Conservation (phyloP, 306 rosid species). For the Acmispon strigosus region DNA sequence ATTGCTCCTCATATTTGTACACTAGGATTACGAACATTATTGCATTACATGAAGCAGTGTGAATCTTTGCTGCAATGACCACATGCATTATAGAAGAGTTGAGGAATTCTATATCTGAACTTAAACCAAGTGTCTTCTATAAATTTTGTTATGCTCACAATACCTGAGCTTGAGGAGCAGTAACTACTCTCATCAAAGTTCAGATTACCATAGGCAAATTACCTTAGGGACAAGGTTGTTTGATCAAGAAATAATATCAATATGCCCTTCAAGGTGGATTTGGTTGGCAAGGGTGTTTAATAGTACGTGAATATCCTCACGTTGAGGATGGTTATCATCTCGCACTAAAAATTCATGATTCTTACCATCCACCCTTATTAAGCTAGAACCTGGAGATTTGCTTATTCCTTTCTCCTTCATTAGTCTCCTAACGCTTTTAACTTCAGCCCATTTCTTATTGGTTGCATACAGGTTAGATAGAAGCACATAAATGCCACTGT, state of each 20-base stretch:
- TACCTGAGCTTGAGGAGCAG: not conserved
- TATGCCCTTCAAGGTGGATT: constrained; percentile 37
- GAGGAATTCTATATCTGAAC: not conserved
- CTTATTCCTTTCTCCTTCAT: constrained; percentile 69
- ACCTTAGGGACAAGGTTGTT: not conserved
- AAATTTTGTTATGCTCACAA: not conserved
- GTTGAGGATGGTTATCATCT: constrained; percentile 49
- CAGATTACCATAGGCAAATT: not conserved
- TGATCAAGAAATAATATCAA: constrained; percentile 23
- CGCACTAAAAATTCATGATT: constrained; percentile 60
- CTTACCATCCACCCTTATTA: constrained; percentile 56
- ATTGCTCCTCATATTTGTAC: not conserved
- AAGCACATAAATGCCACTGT: constrained; percentile 74
- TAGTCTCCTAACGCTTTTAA: constrained; percentile 53
- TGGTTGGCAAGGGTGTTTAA: constrained; percentile 44
- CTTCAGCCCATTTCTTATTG: constrained; percentile 65
- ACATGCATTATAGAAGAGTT: not conserved
- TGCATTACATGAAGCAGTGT: not conserved
- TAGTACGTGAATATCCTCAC: constrained; percentile 41
- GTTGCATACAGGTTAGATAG: constrained; percentile 69
- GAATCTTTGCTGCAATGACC: not conserved
- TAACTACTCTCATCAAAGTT: not conserved
- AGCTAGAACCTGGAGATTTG: constrained; percentile 67
- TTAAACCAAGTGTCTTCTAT: not conserved
- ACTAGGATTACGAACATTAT: not conserved